Base-by-base conservation (phyloP, 768 basidiomycete genomes). In the Rhizopogon vesiculosus region DNA sequence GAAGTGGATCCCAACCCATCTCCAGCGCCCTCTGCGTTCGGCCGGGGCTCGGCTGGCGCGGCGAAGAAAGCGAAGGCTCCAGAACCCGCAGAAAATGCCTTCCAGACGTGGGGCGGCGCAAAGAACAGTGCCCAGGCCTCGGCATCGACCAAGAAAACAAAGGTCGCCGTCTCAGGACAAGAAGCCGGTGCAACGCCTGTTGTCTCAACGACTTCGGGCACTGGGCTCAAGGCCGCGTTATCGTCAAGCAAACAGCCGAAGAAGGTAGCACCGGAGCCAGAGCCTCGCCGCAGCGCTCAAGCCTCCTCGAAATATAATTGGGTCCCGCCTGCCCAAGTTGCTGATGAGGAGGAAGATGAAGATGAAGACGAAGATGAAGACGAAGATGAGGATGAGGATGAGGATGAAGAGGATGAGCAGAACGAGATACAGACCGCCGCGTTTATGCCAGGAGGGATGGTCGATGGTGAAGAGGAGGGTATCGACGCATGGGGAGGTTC, bases 381-480 rank as follows among this genome's bases (percentile, higher is more conserved):
- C 3, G 51, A 38, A 10, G 51, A 16, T 13, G 18, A 42, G 18
- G 61, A 61, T 4, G 62, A 51, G 3, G 53, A 28, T 6, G 64
- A 56, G 18, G 58, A 61, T 3, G 56, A 51, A 0, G 67, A 69
- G 2, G 65, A 64, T 33, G 59, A 16, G 8, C 71, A 63, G 70
- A 61, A 63, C 38, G 57, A 63, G 18, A 64, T 66, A 5, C 65
- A 63, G 7, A 54, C 62, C 40, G 42, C 62, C 16, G 59, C 35
- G 8, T 19, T 35, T 9, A 49, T 38, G 22, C 33, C 46, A 31
- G 51, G 22, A 2, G 29, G 22, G 0, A 18, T 51, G 19, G 42
- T 31, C 9, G 9, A 12, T 12, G 3, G n/a, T 13, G 19, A 29
- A 22, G 51, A 28, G 9, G 45, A 31, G 9, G 22, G 19, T 7